Base-by-base conservation (phyloP, 345 rosid species). In the Lumnitzera littorea region DNA sequence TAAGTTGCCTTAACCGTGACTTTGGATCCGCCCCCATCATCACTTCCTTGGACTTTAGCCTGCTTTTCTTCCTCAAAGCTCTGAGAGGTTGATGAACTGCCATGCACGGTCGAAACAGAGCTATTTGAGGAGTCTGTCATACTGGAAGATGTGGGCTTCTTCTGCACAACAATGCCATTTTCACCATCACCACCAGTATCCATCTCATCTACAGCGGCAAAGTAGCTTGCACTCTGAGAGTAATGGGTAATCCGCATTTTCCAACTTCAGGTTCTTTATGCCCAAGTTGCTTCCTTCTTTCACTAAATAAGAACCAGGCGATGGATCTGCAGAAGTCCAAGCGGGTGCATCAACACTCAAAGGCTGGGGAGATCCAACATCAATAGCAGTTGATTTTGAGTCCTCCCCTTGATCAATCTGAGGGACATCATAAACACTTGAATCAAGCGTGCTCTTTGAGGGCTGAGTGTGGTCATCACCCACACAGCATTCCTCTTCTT, bases 1-100 rank as follows among this genome's bases (percentile, higher is more conserved):
- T 83, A 89, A 36, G 78, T 89, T n/a, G 91, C 98, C 80, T 91
- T 91, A 24, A 91, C 79, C 0, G 84, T 79, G 41, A 91, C 57
- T 58, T 62, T 75, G 23, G 79, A 72, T 63, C 82, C 78, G 46
- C 73, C 65, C 55, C 77, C 85, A 43, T 47, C 46, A 50, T 36
- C 66, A 54, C 57, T 71, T 55, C 67, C 58, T 53, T 68, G 68
- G 15, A 61, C 52, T 69, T 78, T 75, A 11, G 62, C 64, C 55
- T 72, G 76, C 62, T 74, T 82, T 53, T 59, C 73, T 51, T 70
- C 82, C 67, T 76, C 84, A 56, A 76, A 69, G 63, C 81, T 83
- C 24, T 72, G 74, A 24, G 84, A 83, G 68, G 84, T 85, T 16
- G 84, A 79, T 55, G 83, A 75, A 69, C 86, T 78, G 58, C 74